Evolutionary conservation across 2,329 filamentous ascomycete species (phyloP), one percentile per base, ranked within the genome.

Genomic region (Ophiosphaerella narmari): DNA sequence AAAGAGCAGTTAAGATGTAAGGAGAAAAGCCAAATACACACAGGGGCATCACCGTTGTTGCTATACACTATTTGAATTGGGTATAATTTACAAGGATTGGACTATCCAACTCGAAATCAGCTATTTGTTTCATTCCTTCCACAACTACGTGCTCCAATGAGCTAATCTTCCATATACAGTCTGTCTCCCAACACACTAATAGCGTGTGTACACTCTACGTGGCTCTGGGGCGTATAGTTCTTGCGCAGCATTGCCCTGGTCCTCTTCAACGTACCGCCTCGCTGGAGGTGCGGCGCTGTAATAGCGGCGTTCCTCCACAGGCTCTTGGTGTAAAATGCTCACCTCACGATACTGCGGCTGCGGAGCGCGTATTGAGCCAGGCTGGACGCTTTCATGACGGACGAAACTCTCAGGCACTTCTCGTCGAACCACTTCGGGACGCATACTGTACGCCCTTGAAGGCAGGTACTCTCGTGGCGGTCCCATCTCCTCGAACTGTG

Each of bases 221-320:
- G 66, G 52, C 39, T 69, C 64, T 31, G 61, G 63, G 9, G 54
- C 55, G 43, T 66, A 72, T 3, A 50, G 44, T 36, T 72, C 70
- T 32, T 62, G 63, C n/a, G 49, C 61, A 12, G 60, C 47, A 39
- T 71, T 67, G 31, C 64, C 48, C 4, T 57, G 59, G 24, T 66
- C 65, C 21, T 77, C 73, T 48, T 79, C 77, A 18, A 77, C 66
- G 60, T 77, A 79, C 18, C 74, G 67, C 42, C 69, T 59, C 24
- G 57, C 43, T 42, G 63, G 67, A n/a, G 65, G 60, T 26, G 66
- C 52, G 7, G 57, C 64, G 46, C 65, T 67, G 9, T 65, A 54
- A 39, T 67, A 73, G 4, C 68, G 69, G 14, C 64, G 62, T 24
- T 71, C 69, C 39, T 71, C 68, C 29, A 62, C 57, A 8, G 66